Evolutionary conservation across 2,329 filamentous ascomycete genomes (phyloP), one percentile per base, ranked within the genome.

Genomic region (Apiospora marii): DNA sequence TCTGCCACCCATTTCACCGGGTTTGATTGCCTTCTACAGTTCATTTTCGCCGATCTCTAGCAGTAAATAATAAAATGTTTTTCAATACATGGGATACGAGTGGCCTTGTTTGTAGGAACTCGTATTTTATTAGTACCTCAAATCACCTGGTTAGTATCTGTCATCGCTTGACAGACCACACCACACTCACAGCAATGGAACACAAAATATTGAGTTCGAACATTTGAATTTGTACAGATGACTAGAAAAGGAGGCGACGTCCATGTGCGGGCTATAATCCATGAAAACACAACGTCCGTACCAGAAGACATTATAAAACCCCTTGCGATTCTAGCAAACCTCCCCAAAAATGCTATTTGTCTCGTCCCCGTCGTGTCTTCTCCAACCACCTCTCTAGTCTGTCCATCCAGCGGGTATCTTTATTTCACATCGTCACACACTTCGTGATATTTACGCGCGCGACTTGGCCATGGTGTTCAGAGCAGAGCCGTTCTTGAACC

Each of bases 401-500:
- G 13, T 73, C 69, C 64, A 67, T 70, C 67, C 71, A 22, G 41
- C 67, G 68, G 68, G 68, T 70, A 70, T 70, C 68, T 53, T 51
- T 70, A 41, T 70, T 51, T 70, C 68, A 70, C 69, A 53, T 70
- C 69, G 58, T 64, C 58, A 64, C 58, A 64, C 58, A 13, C 58
- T n/a, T 37, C 70, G 53, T 70, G 43, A 2, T 22, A 22, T 27
- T 74, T 83, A 79, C 76, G 78, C 79, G 68, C 80, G 67, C 61
- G 78, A 73, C 91, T 96, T 97, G 78, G 96, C 95, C 96, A 99
- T 99, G 79, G 95, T 98, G 92, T 99, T 99, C 77, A 99, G 89
- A 72, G 96, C 96, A 81, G 92, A 95, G 78, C 96, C 96, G 84
- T 98, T 97, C 90, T 95, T 95, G 91, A 99, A 99, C 96, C 96